These are phyloP conservation scores for Cymodocea nodosa DNA, from an alignment of 116 monocot genomes.

Conservation along the genomic window DNA sequence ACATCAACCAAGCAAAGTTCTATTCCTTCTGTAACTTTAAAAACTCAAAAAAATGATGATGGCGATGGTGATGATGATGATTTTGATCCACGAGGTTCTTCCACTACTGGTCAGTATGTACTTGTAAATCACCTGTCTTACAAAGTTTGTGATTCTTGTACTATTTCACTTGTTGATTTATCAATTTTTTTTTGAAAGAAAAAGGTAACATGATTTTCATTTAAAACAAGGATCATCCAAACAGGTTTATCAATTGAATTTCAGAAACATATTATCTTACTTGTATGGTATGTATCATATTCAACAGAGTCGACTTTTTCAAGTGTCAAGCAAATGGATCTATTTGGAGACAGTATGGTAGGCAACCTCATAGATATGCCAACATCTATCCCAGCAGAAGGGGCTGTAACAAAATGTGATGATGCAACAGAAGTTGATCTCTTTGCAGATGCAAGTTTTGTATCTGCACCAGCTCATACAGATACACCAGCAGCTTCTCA, in stretches of 20 bases:
- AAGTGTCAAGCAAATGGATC: slow-evolving; percentile 28
- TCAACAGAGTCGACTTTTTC: slow-evolving; percentile 23
- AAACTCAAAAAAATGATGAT: slow-evolving; percentile 15
- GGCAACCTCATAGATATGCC: slow-evolving; percentile 59
- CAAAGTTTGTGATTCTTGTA: background rate
- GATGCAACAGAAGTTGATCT: slow-evolving; percentile 51
- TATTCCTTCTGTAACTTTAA: slow-evolving; percentile 19
- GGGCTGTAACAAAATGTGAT: slow-evolving; percentile 9
- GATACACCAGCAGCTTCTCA: slow-evolving; percentile 24
- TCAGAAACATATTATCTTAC: no score
- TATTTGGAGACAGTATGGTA: slow-evolving; percentile 56
- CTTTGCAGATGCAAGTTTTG: slow-evolving; percentile 71
- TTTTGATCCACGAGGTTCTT: slow-evolving; percentile 85
- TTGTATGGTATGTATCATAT: background rate
- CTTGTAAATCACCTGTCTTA: background rate
- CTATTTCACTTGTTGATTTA: background rate
- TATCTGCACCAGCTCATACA: slow-evolving; percentile 34
- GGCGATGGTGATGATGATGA: slow-evolving; percentile 95
- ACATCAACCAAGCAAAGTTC: slow-evolving; percentile 12
- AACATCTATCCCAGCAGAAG: slow-evolving; percentile 23
- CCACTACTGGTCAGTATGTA: slow-evolving; percentile 39
- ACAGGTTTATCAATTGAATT: no score
- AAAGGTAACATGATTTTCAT: no score
- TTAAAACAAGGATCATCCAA: no score
- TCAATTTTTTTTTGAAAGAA: no score